phyloP scores from a whole-genome alignment of 495 filamentous ascomycete genomes.

The Aspergillus incahuasiensis region DNA sequence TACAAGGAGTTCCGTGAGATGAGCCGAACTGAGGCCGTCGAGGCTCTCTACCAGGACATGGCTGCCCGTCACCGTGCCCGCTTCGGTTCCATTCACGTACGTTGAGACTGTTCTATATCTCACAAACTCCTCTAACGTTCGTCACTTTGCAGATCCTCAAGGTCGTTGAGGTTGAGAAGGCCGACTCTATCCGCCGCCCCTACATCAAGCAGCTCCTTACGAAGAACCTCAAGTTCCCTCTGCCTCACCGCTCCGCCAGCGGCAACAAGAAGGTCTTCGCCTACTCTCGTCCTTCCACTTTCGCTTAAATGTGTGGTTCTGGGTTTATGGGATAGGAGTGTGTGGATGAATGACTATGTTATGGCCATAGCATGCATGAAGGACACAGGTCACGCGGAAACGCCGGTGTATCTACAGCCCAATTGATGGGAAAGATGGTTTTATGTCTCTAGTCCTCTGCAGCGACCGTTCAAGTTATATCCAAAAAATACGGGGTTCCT shows the following conservation, averaged over 20 bases:
- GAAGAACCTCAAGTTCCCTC: conserved; percentile 96
- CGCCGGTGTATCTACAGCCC: conserved; percentile 39
- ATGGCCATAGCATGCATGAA: conserved; percentile 48
- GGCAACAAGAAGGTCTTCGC: conserved; percentile 76
- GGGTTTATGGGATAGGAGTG: conserved; percentile 37
- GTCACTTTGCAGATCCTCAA: conserved; percentile 73
- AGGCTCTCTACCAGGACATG: conserved; percentile 99
- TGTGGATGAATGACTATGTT: conserved; percentile 47
- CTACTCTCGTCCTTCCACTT: conserved; percentile 87
- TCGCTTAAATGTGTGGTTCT: conserved; percentile 53
- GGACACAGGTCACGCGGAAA: conserved; percentile 37
- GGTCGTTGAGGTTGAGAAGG: conserved; percentile 94
- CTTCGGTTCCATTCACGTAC: conserved; percentile 95
- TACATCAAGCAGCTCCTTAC: conserved; percentile 97
- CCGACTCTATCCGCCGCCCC: conserved; percentile 86
- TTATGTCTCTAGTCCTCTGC: conserved; percentile 46
- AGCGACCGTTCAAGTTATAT: conserved; percentile 42
- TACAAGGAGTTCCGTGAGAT: conserved; percentile 99
- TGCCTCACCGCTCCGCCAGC: conserved; percentile 89
- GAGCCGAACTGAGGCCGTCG: conserved; percentile 88
- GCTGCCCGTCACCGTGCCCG: conserved; percentile 95
- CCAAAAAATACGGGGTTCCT: conserved; percentile 40
- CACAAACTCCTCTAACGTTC: conserved; percentile 4
- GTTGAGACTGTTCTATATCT: conserved; percentile 35
- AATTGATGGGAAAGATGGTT: conserved; percentile 36